Evolutionary conservation across 2,329 filamentous ascomycete genomes (phyloP), one percentile per base, ranked within the genome.

Genomic region (Claviceps capensis): DNA sequence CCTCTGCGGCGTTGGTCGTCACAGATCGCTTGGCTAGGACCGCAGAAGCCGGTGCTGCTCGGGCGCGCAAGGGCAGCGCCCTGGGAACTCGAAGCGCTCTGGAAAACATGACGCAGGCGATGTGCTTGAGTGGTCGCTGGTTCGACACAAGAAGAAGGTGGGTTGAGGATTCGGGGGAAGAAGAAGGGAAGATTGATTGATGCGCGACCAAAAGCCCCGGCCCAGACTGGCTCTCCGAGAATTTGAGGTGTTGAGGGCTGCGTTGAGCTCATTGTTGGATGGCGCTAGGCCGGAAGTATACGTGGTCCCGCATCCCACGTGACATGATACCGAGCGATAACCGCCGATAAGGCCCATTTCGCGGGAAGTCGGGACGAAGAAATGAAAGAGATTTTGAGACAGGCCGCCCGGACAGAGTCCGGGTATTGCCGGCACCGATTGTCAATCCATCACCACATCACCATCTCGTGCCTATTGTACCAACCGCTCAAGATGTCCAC

Each of bases 1-100:
- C 83, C 64, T 86, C 91, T 60, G 93, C 93, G 59, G 93, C 93
- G 73, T 97, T 85, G 60, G 93, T 97, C 61, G 93, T 98, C 65
- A 98, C 93, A 62, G 81, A 81, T 68, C 91, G 82, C 67, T 81
- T 74, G 61, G 76, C 73, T 57, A 69, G 67, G 57, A 71, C 70
- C 53, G 70, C 63, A 55, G 74, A 65, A 53, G 68, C 64, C 51
- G 71, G 67, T 58, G 69, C 67, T 30, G 19, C 43, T 57, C 71
- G 69, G 62, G 71, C 65, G 65, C 75, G 74, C 69, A 85, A 67
- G 64, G 81, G 77, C 61, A 65, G 75, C 63, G 78, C 76, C 67
- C 79, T 76, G 64, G 78, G 71, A 54, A 73, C 73, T 72, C 81
- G 77, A 66, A 85, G 72, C 68, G 81, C 75, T 73, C 82, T 78